Conservation (phyloP, 1,139 yeast species). For the Wickerhamomyces sp. region DNA sequence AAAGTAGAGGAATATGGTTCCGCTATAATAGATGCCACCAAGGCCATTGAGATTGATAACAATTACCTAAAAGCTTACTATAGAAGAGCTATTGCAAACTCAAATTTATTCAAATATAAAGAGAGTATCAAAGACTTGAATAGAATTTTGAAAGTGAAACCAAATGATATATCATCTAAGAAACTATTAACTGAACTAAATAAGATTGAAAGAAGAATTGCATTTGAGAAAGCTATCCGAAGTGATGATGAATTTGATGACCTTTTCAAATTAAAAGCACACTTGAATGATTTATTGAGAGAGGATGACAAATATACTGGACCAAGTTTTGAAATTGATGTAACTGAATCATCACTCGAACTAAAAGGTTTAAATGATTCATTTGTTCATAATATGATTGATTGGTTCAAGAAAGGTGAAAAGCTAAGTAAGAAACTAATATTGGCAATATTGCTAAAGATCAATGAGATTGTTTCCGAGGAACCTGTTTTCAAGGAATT, state of each 20-base stretch:
- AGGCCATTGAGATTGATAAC: conserved; percentile 65
- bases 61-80: conserved; percentile 69
- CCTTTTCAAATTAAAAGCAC: conserved; percentile 35
- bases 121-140: conserved; percentile 72
- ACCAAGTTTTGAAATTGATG: conserved; percentile 45
- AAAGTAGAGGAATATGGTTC: conserved; percentile 82
- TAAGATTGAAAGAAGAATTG: conserved; percentile 63
- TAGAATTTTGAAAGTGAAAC: conserved; percentile 55
- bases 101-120: conserved; percentile 72
- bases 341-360: conserved; percentile 18
- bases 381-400: conserved; percentile 63
- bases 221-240: conserved; percentile 85
- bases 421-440: conserved; percentile 76
- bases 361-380: conserved; percentile 33
- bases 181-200: conserved; percentile 61
- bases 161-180: conserved; percentile 66
- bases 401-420: conserved; percentile 67
- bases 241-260: conserved; percentile 50
- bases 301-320: conserved; percentile 66
- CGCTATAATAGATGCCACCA: conserved; percentile 73
- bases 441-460: conserved; percentile 75
- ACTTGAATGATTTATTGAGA: conserved; percentile 35
- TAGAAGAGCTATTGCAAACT: conserved; percentile 77
- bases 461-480: conserved; percentile 53
- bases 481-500: conserved; percentile 81